Conservation (phyloP, 139 green algal genomes). For the Dunaliella primolecta region DNA sequence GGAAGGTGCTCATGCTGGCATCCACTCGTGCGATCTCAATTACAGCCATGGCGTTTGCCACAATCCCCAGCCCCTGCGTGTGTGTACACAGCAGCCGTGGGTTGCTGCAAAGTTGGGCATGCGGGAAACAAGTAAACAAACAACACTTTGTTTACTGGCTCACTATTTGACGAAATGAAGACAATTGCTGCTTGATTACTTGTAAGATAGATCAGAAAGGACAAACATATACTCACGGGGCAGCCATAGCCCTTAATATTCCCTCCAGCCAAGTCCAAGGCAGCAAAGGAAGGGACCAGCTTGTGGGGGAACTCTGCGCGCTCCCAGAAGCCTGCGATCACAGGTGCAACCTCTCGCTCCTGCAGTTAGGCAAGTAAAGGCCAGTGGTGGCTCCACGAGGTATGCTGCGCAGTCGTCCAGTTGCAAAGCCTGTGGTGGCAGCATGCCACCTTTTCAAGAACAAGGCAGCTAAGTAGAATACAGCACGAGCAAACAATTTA, state of each 20-base stretch:
- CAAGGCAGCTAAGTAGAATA: not conserved
- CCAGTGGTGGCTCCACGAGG: not conserved
- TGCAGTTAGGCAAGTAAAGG: constrained; percentile 35
- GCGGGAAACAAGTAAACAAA: no score
- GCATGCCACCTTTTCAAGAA: not conserved
- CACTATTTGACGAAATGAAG: no score
- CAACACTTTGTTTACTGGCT: no score
- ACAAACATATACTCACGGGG: constrained; percentile 57
- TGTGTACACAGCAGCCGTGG: no score
- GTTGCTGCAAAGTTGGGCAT: no score
- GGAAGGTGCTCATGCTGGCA: constrained; percentile 82
- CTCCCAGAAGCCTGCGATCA: constrained; percentile 90
- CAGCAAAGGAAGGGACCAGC: constrained; percentile 72
- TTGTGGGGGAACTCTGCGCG: constrained; percentile 80
- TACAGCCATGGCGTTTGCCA: constrained; percentile 69
- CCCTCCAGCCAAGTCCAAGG: constrained; percentile 73
- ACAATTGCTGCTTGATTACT: no score
- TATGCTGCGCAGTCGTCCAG: not conserved
- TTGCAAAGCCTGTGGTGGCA: no score
- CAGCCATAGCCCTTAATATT: constrained; percentile 79
- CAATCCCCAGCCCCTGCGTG: constrained; percentile 61
- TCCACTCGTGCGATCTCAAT: constrained; percentile 89
- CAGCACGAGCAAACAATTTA: not conserved
- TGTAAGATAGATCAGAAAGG: no score
- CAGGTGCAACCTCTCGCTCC: constrained; percentile 82